A percentile compares a stretch with the other conserved stretches of the same genome.
Evolutionary conservation across 2,329 filamentous ascomycete genomes (phyloP).

Genomic region (Aspergillus pseudotamarii): DNA sequence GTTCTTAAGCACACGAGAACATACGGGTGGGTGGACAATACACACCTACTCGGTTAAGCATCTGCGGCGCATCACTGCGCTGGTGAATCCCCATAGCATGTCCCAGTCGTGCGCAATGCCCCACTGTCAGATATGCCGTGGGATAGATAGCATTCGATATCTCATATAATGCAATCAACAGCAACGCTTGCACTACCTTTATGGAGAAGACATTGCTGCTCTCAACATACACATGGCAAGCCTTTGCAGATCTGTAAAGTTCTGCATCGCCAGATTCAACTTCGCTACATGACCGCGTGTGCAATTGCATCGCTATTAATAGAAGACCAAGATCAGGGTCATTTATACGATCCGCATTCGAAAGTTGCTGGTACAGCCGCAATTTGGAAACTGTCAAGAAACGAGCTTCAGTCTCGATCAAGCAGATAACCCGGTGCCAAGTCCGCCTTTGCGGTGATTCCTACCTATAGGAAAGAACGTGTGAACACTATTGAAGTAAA

Average conservation of each 20-base stretch:
- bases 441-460: not conserved
- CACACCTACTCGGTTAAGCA: not conserved
- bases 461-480: not conserved
- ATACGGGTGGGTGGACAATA: not conserved
- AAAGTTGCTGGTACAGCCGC: not conserved
- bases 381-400: not conserved
- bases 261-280: not conserved
- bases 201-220: not conserved
- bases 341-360: not conserved
- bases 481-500: not conserved
- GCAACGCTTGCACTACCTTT: not conserved
- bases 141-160: not conserved
- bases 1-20: not conserved
- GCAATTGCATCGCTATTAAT: not conserved
- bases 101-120: not conserved
- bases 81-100: not conserved
- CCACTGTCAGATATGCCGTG: conserved; percentile 2
- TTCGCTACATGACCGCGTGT: not conserved
- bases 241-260: not conserved
- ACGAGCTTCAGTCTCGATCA: not conserved
- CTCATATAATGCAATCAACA: conserved; percentile 2
- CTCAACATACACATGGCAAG: not conserved
- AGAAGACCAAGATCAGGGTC: not conserved
- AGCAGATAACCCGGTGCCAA: too few relatives aligned
- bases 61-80: not conserved